Conservation (phyloP, 495 filamentous ascomycete species). For the Letharia lupina region DNA sequence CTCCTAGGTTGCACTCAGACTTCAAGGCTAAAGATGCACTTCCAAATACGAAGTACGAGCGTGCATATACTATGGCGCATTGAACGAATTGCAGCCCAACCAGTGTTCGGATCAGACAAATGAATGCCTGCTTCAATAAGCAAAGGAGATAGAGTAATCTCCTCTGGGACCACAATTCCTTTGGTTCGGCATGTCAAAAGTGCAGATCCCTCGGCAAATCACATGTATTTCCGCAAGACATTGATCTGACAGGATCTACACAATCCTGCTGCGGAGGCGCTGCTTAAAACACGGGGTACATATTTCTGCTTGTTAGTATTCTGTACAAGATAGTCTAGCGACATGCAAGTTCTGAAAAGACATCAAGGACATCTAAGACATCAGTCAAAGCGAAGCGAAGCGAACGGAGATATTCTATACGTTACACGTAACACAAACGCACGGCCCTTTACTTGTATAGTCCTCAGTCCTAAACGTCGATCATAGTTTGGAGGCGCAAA, state of each 20-base stretch:
- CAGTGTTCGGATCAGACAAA: neutral
- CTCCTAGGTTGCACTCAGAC: slow-evolving; percentile 3
- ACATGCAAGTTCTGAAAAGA: no score
- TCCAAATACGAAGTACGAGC: neutral
- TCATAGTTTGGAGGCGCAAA: neutral
- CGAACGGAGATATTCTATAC: neutral
- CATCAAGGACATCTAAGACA: neutral
- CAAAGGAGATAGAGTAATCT: neutral
- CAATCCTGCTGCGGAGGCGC: neutral
- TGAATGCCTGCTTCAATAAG: neutral
- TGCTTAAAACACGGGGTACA: neutral
- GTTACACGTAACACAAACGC: neutral
- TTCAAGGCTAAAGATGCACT: neutral
- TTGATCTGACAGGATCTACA: neutral
- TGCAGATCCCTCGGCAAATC: neutral
- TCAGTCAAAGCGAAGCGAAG: neutral
- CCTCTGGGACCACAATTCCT: neutral
- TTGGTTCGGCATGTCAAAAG: neutral
- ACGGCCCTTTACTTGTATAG: neutral
- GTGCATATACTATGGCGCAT: neutral
- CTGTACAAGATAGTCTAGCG: no score
- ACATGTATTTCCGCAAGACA: neutral
- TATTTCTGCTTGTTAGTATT: neutral
- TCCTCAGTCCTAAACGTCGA: neutral
- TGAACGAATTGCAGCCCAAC: neutral